Base-by-base conservation (phyloP, 2,329 filamentous ascomycete species). In the Fusarium sublunatum region DNA sequence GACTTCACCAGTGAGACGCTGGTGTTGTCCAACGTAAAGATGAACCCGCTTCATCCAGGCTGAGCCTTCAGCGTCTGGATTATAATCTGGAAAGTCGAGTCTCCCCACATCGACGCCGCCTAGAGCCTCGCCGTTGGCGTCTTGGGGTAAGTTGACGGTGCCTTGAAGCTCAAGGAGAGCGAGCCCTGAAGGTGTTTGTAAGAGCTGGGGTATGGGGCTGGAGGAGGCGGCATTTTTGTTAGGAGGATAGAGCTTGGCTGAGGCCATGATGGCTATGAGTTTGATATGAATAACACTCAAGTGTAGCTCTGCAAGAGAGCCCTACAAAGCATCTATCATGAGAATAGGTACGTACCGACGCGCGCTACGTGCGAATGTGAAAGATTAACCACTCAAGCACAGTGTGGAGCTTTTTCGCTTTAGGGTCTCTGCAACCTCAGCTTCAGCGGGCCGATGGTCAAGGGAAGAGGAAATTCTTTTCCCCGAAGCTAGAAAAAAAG, bases 91-190 rank as follows among this genome's bases (percentile, higher is more conserved):
- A 70, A 96, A 96, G 29, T 90, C 84, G 28, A 96, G 82, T 53
- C 86, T 88, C 29, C 93, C 93, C 64, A 96, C 82, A 19, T 76
- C 70, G 3, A 73, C 59, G 15, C 74, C 72, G 6, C 62, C 58
- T 32, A 77, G 60, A 6, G 72, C 44, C 22, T 73, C 62, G 25
- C 74, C 65, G 47, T 78, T 68, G 9, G 68, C 62, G 24, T 76
- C 71, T 3, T 78, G 63, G 7, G 92, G 88, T 1, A 93, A 81
- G 75, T 96, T 94, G 78, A 99, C 89, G 12, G 87, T 92, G 60
- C 93, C 95, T 81, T 99, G 95, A 12, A 99, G 86, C 78, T 98
- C 95, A 54, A 99, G 82, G 41, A 99, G 83, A 15, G 94, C 94
- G 36, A 97, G 86, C 46, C 95, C 95, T 0, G 91, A 88, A 1